Conservation (phyloP, 2,329 filamentous ascomycete genomes). For the Trichoderma sp. region DNA sequence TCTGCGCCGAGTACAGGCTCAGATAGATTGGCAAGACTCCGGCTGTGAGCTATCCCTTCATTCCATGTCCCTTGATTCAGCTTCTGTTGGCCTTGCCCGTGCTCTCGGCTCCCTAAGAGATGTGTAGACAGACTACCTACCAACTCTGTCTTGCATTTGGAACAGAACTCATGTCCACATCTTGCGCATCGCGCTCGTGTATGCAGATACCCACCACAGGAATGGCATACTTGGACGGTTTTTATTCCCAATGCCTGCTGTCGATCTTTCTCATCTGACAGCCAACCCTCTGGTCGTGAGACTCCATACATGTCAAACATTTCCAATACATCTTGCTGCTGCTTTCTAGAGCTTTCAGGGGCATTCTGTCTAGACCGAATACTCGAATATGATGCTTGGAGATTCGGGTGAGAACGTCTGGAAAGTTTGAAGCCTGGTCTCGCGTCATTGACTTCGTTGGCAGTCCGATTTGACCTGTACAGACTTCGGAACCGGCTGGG, state of each 20-base stretch:
- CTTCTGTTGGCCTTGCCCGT: background rate
- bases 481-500: background rate
- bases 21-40: background rate
- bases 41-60: background rate
- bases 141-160: constrained; percentile 44
- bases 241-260: constrained; percentile 26
- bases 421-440: background rate
- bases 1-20: background rate
- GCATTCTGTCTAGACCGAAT: constrained; percentile 25
- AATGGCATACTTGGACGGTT: constrained; percentile 46
- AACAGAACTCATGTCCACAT: constrained; percentile 53
- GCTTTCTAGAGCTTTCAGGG: constrained; percentile 35
- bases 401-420: background rate
- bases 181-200: constrained; percentile 42
- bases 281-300: constrained; percentile 46
- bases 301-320: constrained; percentile 49
- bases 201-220: constrained; percentile 45
- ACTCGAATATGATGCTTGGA: constrained; percentile 13
- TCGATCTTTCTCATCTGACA: constrained; percentile 38
- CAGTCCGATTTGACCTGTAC: background rate
- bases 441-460: background rate
- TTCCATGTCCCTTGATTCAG: background rate
- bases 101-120: background rate
- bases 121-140: constrained; percentile 6
- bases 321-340: constrained; percentile 44